Evolutionary conservation across 2,329 filamentous ascomycete genomes (phyloP).

Genomic region (Sporothrix humicola): DNA sequence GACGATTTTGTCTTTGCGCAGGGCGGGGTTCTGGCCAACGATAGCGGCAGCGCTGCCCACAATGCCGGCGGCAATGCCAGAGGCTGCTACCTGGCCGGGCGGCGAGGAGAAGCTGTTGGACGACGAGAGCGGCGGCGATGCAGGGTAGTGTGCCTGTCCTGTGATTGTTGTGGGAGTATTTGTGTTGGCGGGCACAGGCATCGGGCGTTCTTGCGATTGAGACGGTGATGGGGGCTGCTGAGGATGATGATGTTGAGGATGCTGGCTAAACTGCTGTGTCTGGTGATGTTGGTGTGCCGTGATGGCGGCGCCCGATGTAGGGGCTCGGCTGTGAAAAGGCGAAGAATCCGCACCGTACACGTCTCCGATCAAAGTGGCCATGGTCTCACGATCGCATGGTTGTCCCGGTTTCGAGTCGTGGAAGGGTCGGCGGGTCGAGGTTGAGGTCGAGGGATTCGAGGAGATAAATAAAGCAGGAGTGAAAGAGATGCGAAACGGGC

Average conservation of each 20-base stretch:
- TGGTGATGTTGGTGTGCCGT: conserved; percentile 50
- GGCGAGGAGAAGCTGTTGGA: conserved; percentile 36
- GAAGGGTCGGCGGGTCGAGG: too few relatives aligned
- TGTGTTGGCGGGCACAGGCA: not conserved
- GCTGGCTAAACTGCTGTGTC: conserved; percentile 47
- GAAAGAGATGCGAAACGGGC: not conserved
- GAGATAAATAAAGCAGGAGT: conserved; percentile 3
- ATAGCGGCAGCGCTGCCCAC: not conserved
- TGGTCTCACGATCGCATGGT: conserved; percentile 50
- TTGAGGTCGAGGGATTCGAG: not conserved
- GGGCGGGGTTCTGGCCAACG: not conserved
- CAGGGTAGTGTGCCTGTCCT: conserved; percentile 11
- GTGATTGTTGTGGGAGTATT: not conserved
- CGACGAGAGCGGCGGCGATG: conserved; percentile 42
- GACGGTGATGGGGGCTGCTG: not conserved
- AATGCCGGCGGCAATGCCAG: too few relatives aligned
- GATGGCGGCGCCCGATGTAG: conserved; percentile 53
- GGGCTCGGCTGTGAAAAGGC: conserved; percentile 59
- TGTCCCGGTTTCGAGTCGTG: not conserved
- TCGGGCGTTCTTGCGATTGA: conserved; percentile 20
- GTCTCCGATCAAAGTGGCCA: conserved; percentile 72
- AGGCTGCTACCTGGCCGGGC: not conserved
- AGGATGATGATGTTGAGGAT: conserved; percentile 40
- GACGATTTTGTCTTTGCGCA: not conserved
- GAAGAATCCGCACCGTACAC: conserved; percentile 71